phyloP scores from a whole-genome alignment of 805 yeast species.

The Debaryomyces castellii region DNA sequence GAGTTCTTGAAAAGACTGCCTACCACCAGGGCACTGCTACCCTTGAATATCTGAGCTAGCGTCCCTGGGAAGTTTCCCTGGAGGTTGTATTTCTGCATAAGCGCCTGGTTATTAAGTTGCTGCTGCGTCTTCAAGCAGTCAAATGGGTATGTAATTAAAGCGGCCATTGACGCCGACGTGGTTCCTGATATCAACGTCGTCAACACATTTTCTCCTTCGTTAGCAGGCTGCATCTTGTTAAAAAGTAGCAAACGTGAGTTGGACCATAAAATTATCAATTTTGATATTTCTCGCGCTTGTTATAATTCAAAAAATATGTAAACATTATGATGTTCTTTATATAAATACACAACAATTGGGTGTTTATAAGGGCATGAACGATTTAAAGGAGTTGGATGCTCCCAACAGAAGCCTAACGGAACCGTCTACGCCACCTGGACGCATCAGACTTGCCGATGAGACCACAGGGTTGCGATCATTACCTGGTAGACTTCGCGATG shows the following conservation, averaged over 20 bases:
- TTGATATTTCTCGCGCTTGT: neutral
- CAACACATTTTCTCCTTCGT: constrained; percentile 36
- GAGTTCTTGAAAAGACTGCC: constrained; percentile 76
- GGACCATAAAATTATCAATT: neutral
- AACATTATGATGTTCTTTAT: neutral
- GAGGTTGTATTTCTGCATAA: constrained; percentile 33
- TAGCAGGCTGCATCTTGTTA: neutral
- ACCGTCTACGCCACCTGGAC: constrained; percentile 18
- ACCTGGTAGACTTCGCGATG: constrained; percentile 1
- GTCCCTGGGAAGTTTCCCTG: constrained; percentile 32
- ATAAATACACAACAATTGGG: neutral
- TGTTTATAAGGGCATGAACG: neutral
- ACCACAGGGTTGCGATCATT: constrained; percentile 5
- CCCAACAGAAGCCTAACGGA: constrained; percentile 10
- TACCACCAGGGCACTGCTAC: constrained; percentile 71
- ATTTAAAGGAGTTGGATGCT: neutral
- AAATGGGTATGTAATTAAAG: constrained; percentile 67
- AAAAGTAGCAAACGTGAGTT: neutral
- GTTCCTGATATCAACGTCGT: constrained; percentile 62
- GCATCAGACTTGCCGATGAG: constrained; percentile 1
- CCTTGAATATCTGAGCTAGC: constrained; percentile 44
- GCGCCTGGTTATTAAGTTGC: constrained; percentile 52
- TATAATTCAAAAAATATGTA: neutral
- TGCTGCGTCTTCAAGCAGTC: constrained; percentile 66
- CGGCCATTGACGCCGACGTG: constrained; percentile 61